A percentile compares a stretch with the other conserved stretches of the same genome.
Evolutionary conservation across 2,329 filamentous ascomycete species (phyloP).

Genomic region (Delphinella strobiligena): DNA sequence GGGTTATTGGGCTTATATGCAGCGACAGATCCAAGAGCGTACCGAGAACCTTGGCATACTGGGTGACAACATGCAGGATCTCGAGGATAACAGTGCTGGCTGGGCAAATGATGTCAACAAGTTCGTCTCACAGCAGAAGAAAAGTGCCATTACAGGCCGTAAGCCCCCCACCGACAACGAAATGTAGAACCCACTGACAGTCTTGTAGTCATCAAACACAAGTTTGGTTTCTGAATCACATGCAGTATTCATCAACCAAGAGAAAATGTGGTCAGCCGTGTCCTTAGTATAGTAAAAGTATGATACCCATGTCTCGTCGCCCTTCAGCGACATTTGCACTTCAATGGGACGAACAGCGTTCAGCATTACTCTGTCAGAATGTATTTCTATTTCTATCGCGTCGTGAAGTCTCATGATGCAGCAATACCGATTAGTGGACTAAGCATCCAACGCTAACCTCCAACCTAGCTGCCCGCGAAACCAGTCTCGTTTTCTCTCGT

Average conservation of each 20-base stretch:
- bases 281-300: background rate
- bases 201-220: slow-evolving; percentile 12
- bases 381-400: too few species aligned
- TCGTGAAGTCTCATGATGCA: too few species aligned
- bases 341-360: too few species aligned
- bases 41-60: slow-evolving; percentile 78
- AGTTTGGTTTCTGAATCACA: slow-evolving; percentile 10
- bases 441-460: too few species aligned
- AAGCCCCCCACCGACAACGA: too few species aligned
- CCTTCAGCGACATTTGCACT: background rate
- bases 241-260: too few species aligned
- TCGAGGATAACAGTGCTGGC: slow-evolving; percentile 67
- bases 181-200: slow-evolving; percentile 11
- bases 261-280: background rate
- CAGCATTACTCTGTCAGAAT: background rate
- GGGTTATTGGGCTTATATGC: slow-evolving; percentile 65
- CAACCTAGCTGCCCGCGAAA: too few species aligned
- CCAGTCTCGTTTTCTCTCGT: too few species aligned
- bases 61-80: slow-evolving; percentile 70
- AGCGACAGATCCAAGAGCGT: slow-evolving; percentile 75
- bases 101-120: slow-evolving; percentile 86
- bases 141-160: slow-evolving; percentile 34
- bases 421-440: too few species aligned
- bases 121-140: slow-evolving; percentile 77
- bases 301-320: background rate